Evolutionary conservation across 2,329 filamentous ascomycete species (phyloP).

Genomic region (Nemania sp.): DNA sequence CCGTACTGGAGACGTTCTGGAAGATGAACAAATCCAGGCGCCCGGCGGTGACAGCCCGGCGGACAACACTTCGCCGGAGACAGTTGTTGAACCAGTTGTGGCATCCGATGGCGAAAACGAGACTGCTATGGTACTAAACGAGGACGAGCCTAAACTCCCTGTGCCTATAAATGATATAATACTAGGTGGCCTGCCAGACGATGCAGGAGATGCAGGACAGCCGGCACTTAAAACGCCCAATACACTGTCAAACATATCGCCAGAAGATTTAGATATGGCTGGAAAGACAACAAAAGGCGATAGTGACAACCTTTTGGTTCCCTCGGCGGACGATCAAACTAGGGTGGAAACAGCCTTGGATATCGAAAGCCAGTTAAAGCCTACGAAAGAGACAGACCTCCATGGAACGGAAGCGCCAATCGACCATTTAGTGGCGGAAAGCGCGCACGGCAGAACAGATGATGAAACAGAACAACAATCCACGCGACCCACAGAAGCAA

Average conservation of each 20-base stretch:
- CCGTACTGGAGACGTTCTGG: constrained; percentile 21
- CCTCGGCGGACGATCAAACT: background rate
- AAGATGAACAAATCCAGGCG: constrained; percentile 27
- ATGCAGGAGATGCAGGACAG: constrained; percentile 7
- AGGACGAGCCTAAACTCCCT: constrained; percentile 19
- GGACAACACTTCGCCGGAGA: constrained; percentile 21
- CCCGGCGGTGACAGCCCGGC: constrained; percentile 30
- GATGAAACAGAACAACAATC: constrained; percentile 14
- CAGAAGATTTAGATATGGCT: background rate
- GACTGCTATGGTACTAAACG: constrained; percentile 12
- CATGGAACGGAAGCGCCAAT: background rate
- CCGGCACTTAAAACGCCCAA: background rate
- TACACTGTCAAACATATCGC: background rate
- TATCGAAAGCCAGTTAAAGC: constrained; percentile 10
- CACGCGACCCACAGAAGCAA: constrained; percentile 32
- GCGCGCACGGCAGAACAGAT: constrained; percentile 30
- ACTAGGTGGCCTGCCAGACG: constrained; percentile 10
- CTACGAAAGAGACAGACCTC: constrained; percentile 3
- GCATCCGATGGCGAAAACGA: constrained; percentile 19
- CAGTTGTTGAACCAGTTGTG: constrained; percentile 17
- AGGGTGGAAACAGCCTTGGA: background rate
- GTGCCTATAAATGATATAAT: constrained; percentile 13
- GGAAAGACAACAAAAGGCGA: constrained; percentile 13
- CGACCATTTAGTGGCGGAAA: constrained; percentile 15
- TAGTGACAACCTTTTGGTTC: background rate